Evolutionary conservation across 306 rosid genomes (phyloP).

Genomic region (Pyrus pyrifolia): DNA sequence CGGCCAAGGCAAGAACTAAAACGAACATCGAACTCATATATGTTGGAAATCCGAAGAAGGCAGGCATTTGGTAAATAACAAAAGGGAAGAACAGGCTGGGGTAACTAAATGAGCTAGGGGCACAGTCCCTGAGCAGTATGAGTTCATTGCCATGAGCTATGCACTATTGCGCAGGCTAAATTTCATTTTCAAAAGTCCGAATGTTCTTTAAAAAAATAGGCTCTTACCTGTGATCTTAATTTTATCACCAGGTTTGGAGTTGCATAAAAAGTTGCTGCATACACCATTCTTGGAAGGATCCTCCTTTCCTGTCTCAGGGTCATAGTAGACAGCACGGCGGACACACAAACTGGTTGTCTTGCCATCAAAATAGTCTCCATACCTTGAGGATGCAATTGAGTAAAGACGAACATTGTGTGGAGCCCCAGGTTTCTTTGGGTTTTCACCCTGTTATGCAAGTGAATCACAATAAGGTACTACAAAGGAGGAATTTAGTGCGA

Average conservation of each 20-base stretch:
- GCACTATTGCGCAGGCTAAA: neutral
- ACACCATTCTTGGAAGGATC: constrained; percentile 81
- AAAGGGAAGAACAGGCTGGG: too few relatives aligned
- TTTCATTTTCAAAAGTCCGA: neutral
- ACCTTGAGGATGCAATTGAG: constrained; percentile 94
- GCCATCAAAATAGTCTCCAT: constrained; percentile 87
- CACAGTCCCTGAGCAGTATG: too few relatives aligned
- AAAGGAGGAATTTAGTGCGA: neutral
- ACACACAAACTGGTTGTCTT: constrained; percentile 94
- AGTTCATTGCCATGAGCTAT: neutral
- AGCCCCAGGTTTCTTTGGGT: constrained; percentile 87
- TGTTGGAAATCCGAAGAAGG: too few relatives aligned
- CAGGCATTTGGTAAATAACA: too few relatives aligned
- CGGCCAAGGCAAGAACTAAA: too few relatives aligned
- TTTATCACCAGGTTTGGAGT: constrained; percentile 93
- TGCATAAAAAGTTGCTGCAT: constrained; percentile 85
- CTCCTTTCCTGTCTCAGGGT: constrained; percentile 89
- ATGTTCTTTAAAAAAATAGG: neutral
- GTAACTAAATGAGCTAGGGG: too few relatives aligned
- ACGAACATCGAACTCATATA: too few relatives aligned
- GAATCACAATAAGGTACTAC: constrained; percentile 6
- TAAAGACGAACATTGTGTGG: constrained; percentile 86
- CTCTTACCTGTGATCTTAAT: constrained; percentile 73
- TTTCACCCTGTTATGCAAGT: constrained; percentile 67
- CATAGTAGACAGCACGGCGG: constrained; percentile 91